Base-by-base conservation (phyloP, 257 asterid species). In the Ballota nigra region DNA sequence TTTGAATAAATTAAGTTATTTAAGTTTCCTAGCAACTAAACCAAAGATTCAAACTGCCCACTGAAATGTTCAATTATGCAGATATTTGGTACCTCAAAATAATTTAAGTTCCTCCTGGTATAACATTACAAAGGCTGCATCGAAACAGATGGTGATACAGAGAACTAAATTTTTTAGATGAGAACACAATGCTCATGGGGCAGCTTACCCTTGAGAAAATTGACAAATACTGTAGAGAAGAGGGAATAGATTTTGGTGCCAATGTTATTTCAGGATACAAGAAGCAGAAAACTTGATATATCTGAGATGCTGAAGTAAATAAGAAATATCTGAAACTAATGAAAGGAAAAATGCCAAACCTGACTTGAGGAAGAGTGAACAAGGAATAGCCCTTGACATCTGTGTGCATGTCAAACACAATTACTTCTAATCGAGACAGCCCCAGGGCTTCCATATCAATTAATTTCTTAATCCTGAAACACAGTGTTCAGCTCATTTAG, bases 371-470 rank as follows among this genome's bases (percentile, higher is more conserved):
- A 76, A 94, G 96, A 43, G 96, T 85, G 80, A 94, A 85, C 77
- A 94, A 76, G 75, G 96, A 91, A 82, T 91, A 91, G 77, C 99
- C 98, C 86, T 91, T 94, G 51, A 88, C 92, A 74, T 94, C 99
- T 61, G 82, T 81, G 84, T 86, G 83, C 95, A 91, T 83, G 83
- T 94, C 99, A 61, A 94, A 86, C 68, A 94, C 93, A 79, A 94
- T 65, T 59, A 89, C 84, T 45, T 89, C 57, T 83, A 94, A 76
- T 26, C 95, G 96, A 51, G 98, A 91, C 75, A 94, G 75, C 41
- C 91, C 90, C 64, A 94, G 77, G 26, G 87, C 97, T 75, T 91
- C 98, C 70, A 86, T 83, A 56, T 94, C 97, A 18, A 94, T 92
- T 75, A 94, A 81, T 74, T 84, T 94, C 87, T 91, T 94, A 59